Evolutionary conservation across 495 filamentous ascomycete genomes (phyloP), one percentile per base, ranked within the genome.

Genomic region (Penicillium manginii): DNA sequence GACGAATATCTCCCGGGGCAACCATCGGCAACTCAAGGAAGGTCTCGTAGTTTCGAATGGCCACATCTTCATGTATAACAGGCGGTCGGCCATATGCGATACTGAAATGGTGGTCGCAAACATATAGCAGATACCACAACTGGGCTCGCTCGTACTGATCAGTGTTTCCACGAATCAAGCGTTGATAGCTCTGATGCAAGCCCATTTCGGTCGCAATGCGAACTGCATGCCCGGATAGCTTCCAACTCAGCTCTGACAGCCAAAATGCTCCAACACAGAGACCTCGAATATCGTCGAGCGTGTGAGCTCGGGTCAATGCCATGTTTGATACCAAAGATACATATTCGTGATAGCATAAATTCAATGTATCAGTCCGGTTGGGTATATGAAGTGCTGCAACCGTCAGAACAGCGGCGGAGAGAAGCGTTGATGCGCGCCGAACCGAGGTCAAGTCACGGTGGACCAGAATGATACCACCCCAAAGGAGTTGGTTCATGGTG

Each of bases 31-130:
- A 70, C 50, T 79, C 74, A 10, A 84, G 70, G 48, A 84, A 84
- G 10, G 65, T 63, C 58, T 84, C 83, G 61, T 79, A 78, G 50
- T 81, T 78, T 14, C 72, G 72, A 53, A 85, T 83, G 4, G 80
- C 73, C 17, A 72, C 64, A 58, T 83, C 79, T 51, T 85, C 82
- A 42, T 83, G 80, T 29, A 82, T 82, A 21, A 83, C 78, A 1
- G 82, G 79, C 1, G 81, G 79, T 23, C 82, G 73, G 7, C 82
- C 80, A 50, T 83, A 84, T 14, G 79, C 78, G 43, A 83, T 82
- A 48, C 76, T 80, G 21, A 82, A 82, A 58, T 84, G 82, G 55
- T 84, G 82, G 57, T 83, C 82, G 58, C 82, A 84, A 15, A 83
- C 79, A 59, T 83, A 84, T 1, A 83, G 72, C 40, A 83, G 50